Base-by-base conservation (phyloP, 208 protist genomes). In the Leishmania guyanensis region DNA sequence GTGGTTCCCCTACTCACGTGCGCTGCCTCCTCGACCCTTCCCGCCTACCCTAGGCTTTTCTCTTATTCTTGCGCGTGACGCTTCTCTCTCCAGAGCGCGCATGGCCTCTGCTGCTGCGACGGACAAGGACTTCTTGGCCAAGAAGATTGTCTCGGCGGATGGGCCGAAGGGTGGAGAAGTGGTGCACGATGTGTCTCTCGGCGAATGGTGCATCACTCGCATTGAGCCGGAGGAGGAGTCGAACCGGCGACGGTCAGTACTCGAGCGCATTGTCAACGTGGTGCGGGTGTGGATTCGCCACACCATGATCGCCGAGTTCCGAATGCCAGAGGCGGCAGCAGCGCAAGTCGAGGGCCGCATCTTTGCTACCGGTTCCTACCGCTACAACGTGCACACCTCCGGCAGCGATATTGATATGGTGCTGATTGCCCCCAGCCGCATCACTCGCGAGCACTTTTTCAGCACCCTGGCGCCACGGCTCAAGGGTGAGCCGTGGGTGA, bases 401-500 rank as follows among this genome's bases (percentile, higher is more conserved):
- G 98, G 96, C 26, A 98, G 94, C 50, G 99, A 99, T 98, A 99
- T 99, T 78, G 99, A 99, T 88, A 99, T 99, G 87, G 92, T 98
- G 33, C 89, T 98, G 53, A 97, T 99, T 71, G 95, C 91, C 0
- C 99, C 99, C 1, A 92, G 90, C 54, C 91, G 97, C 58, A 94
- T 99, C 69, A 97, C 92, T 10, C 91, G 94, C 56, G 90, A 97
- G 33, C 92, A 99, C 78, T 99, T 99, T 82, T 99, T 99, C 89
- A 87, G 88, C 65, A 94, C 88, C 26, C 86, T 99, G 12, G 86
- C 91, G 26, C 90, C 95, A 10, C 86, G 91, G 9, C 86, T 99
- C 51, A 85, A 91, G 72, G 85, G 83, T 64, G 90, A 95, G 88
- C 83, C 88, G 74, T 94, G 93, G 86, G 88, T 98, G 83, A 94